Percentiles rank a stretch among this genome's conserved stretches.
These are phyloP conservation scores for Candida parachauliodes DNA, from an alignment of 805 yeast genomes.

Conservation along the genomic window DNA sequence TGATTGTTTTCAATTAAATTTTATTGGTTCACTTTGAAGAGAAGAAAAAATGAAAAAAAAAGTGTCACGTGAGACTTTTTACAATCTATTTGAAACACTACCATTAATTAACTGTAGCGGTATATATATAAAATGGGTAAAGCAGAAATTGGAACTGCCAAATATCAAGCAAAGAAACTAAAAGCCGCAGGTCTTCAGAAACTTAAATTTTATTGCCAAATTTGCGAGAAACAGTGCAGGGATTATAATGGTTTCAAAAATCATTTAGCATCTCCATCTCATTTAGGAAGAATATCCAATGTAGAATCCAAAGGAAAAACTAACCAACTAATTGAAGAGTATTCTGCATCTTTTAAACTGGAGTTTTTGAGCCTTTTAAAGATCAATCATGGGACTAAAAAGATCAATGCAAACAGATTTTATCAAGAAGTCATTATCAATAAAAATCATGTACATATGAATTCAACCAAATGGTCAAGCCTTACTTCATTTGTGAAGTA, in stretches of 20 bases:
- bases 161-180: slow-evolving; percentile 69
- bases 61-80: slow-evolving; percentile 2
- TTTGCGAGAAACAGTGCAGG: slow-evolving; percentile 89
- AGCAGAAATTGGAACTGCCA: slow-evolving; percentile 48
- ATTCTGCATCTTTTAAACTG: slow-evolving; percentile 53
- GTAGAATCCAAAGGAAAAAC: slow-evolving; percentile 38
- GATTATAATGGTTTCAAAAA: slow-evolving; percentile 95
- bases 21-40: slow-evolving; percentile 16
- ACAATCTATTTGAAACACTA: neutral
- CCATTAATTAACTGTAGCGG: too few relatives aligned
- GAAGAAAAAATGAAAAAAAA: slow-evolving; percentile 4
- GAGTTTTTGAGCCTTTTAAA: slow-evolving; percentile 64
- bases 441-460: slow-evolving; percentile 84
- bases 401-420: slow-evolving; percentile 74
- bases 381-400: slow-evolving; percentile 76
- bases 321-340: slow-evolving; percentile 51
- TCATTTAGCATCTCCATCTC: slow-evolving; percentile 82
- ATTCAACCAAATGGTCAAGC: slow-evolving; percentile 77
- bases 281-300: slow-evolving; percentile 49
- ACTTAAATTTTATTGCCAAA: slow-evolving; percentile 83
- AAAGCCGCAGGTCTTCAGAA: slow-evolving; percentile 84
- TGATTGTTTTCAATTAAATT: slow-evolving; percentile 15
- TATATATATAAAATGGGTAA: slow-evolving; percentile 20
- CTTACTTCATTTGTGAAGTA: slow-evolving; percentile 64
- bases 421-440: slow-evolving; percentile 81